Evolutionary conservation across 1,139 yeast genomes (phyloP).

Genomic region (Candida sojae): DNA sequence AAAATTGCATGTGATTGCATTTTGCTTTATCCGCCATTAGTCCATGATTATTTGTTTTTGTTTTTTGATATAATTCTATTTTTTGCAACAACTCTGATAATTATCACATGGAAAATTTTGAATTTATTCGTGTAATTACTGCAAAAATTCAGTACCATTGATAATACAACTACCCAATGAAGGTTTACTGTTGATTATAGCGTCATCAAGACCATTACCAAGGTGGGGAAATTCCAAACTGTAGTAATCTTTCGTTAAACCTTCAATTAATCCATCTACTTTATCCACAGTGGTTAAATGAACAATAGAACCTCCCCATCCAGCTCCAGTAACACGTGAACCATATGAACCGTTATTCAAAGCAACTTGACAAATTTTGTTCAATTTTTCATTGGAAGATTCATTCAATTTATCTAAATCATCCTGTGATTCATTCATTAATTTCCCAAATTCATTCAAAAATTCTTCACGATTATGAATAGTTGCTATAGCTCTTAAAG

Average conservation of each 20-base stretch:
- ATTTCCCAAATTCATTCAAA: conserved; percentile 45
- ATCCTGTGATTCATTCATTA: conserved; percentile 62
- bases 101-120: not conserved
- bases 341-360: conserved; percentile 60
- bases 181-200: conserved; percentile 59
- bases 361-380: conserved; percentile 56
- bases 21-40: not conserved
- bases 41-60: not conserved
- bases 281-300: conserved; percentile 56
- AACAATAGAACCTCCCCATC: conserved; percentile 76
- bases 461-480: conserved; percentile 26
- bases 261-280: conserved; percentile 43
- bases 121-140: not conserved
- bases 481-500: conserved; percentile 37
- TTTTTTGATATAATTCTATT: too few relatives aligned
- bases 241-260: conserved; percentile 41
- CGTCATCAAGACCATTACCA: conserved; percentile 45
- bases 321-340: conserved; percentile 79
- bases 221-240: conserved; percentile 49
- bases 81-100: conserved; percentile 1
- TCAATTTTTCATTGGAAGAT: conserved; percentile 58
- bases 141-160: conserved; percentile 3
- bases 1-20: not conserved
- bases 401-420: conserved; percentile 52
- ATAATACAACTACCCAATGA: conserved; percentile 54